Conservation (phyloP, 2,329 filamentous ascomycete species). For the Bipolaris gigantea region DNA sequence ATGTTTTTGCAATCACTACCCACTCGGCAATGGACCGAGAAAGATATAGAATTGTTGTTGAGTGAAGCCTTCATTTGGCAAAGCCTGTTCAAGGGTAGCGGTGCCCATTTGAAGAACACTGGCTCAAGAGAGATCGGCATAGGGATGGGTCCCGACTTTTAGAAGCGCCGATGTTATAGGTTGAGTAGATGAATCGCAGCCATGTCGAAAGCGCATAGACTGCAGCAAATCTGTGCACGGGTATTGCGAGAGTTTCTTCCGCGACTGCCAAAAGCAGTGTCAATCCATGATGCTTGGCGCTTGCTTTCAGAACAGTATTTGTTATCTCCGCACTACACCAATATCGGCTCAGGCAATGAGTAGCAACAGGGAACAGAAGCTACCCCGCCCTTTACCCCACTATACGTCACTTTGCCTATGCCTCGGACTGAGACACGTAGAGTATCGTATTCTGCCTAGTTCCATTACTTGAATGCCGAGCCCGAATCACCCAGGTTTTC, state of each 20-base stretch:
- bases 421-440: background rate
- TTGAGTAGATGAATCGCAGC: slow-evolving; percentile 8
- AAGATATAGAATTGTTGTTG: slow-evolving; percentile 92
- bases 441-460: background rate
- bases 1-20: slow-evolving; percentile 97
- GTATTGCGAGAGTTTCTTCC: background rate
- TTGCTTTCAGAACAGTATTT: background rate
- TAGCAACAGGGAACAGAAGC: slow-evolving; percentile 9
- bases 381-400: slow-evolving; percentile 30
- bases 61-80: slow-evolving; percentile 99
- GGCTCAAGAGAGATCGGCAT: slow-evolving; percentile 38
- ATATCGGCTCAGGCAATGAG: slow-evolving; percentile 9
- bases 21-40: slow-evolving; percentile 93
- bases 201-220: background rate
- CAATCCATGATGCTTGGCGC: background rate
- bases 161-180: slow-evolving; percentile 14
- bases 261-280: background rate
- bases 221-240: background rate
- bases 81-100: slow-evolving; percentile 90
- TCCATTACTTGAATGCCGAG: background rate
- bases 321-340: background rate
- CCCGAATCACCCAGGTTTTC: background rate
- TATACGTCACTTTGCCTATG: slow-evolving; percentile 15
- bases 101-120: slow-evolving; percentile 71
- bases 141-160: slow-evolving; percentile 45